These are phyloP conservation scores for Blastobotrys attinorum DNA, from an alignment of 805 yeast genomes.

Conservation along the genomic window DNA sequence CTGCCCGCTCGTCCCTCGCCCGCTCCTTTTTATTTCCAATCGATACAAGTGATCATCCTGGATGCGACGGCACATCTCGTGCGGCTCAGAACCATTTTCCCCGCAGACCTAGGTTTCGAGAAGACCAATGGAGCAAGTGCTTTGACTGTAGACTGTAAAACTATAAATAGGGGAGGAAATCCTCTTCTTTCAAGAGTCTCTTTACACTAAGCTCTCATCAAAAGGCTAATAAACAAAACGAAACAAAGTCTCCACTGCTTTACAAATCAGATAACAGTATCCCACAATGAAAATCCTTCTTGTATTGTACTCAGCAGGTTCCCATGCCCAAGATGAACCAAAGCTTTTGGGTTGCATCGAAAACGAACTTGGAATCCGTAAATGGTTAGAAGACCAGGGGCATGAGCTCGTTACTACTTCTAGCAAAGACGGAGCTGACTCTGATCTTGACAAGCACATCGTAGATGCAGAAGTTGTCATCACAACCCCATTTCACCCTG, in stretches of 20 bases:
- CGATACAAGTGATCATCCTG: too few relatives aligned
- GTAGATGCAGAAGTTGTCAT: slow-evolving; percentile 69
- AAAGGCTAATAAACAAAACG: too few relatives aligned
- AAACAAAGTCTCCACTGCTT: background rate
- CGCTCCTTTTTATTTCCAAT: too few relatives aligned
- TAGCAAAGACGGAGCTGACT: slow-evolving; percentile 56
- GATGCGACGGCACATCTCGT: too few relatives aligned
- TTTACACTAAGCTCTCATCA: too few relatives aligned
- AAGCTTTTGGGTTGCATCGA: slow-evolving; percentile 63
- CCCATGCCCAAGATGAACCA: slow-evolving; percentile 53
- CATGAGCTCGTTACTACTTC: slow-evolving; percentile 59
- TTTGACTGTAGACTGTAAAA: too few relatives aligned
- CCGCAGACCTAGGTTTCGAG: too few relatives aligned
- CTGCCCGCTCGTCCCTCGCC: too few relatives aligned
- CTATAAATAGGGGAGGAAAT: too few relatives aligned
- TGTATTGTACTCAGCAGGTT: slow-evolving; percentile 51
- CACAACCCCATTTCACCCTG: slow-evolving; percentile 81
- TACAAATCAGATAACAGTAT: background rate
- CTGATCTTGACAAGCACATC: slow-evolving; percentile 55
- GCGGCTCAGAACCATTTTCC: too few relatives aligned
- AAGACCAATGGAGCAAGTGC: too few relatives aligned
- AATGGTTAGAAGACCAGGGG: slow-evolving; percentile 58
- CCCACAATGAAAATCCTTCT: slow-evolving; percentile 39
- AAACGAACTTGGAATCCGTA: slow-evolving; percentile 64
- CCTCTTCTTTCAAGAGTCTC: too few relatives aligned